phyloP scores from a whole-genome alignment of 345 rosid species.

The Hibiscus trionum region DNA sequence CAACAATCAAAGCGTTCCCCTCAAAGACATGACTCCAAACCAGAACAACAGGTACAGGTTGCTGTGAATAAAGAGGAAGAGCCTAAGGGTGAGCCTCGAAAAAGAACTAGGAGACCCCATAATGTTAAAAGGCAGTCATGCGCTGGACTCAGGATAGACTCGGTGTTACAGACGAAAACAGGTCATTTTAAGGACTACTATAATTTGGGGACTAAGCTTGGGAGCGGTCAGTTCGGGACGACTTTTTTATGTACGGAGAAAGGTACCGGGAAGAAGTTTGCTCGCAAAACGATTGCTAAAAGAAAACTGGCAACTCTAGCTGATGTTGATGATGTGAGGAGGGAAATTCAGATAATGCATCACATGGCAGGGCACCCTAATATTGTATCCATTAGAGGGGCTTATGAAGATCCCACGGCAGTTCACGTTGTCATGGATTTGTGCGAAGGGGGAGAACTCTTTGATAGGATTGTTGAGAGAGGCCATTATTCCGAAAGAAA shows the following conservation, averaged over 20 bases:
- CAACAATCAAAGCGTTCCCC: constrained; percentile 11
- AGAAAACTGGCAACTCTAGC: constrained; percentile 57
- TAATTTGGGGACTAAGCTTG: constrained; percentile 64
- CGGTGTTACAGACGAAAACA: constrained; percentile 53
- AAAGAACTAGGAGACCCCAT: constrained; percentile 26
- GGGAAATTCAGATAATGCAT: constrained; percentile 94
- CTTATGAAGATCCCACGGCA: constrained; percentile 78
- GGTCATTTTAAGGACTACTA: constrained; percentile 63
- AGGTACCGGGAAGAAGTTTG: constrained; percentile 61
- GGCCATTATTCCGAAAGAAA: constrained; percentile 76
- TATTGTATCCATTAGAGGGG: constrained; percentile 64
- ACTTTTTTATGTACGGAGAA: constrained; percentile 70
- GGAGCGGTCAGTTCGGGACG: constrained; percentile 84
- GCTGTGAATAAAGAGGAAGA: not conserved
- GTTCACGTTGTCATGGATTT: constrained; percentile 93
- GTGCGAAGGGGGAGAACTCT: constrained; percentile 88
- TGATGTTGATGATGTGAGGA: constrained; percentile 77
- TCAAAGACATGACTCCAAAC: constrained; percentile 1
- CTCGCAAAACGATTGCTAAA: constrained; percentile 85
- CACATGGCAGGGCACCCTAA: constrained; percentile 68
- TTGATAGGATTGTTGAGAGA: constrained; percentile 71
- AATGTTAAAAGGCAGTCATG: constrained; percentile 46
- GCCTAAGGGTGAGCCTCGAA: constrained; percentile 13
- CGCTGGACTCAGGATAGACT: constrained; percentile 51
- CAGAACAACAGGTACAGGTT: not conserved